Evolutionary conservation across 768 basidiomycete genomes (phyloP).

Genomic region (Xerocomellus intermedius): DNA sequence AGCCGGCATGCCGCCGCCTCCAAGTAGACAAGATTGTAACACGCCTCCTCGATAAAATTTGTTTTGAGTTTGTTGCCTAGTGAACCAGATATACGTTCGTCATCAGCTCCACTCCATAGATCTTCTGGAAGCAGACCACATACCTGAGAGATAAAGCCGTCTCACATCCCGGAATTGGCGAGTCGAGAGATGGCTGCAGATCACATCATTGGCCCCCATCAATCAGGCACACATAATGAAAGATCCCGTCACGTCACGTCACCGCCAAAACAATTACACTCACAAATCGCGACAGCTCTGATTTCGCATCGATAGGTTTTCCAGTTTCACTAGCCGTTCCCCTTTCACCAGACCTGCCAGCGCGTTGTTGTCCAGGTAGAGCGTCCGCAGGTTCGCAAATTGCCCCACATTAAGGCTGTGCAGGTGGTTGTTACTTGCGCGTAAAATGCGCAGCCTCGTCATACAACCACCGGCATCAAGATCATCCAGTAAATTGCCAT

Average conservation of each 20-base stretch:
- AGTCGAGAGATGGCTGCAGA: slow-evolving; percentile 41
- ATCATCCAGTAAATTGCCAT: slow-evolving; percentile 64
- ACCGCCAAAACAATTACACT: slow-evolving; percentile 38
- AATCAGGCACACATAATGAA: slow-evolving; percentile 38
- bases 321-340: slow-evolving; percentile 65
- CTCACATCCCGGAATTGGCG: slow-evolving; percentile 89
- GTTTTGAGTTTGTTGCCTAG: slow-evolving; percentile 69
- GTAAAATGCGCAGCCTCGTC: slow-evolving; percentile 76
- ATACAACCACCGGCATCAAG: slow-evolving; percentile 56
- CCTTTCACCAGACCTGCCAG: slow-evolving; percentile 52
- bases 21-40: slow-evolving; percentile 89
- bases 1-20: slow-evolving; percentile 89
- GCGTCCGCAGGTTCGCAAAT: slow-evolving; percentile 75
- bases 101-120: slow-evolving; percentile 13
- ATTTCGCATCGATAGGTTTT: slow-evolving; percentile 89
- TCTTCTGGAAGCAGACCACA: slow-evolving; percentile 33
- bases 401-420: slow-evolving; percentile 58
- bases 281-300: slow-evolving; percentile 76
- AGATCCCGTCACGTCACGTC: slow-evolving; percentile 37
- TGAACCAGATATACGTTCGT: slow-evolving; percentile 25
- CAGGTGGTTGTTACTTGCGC: slow-evolving; percentile 80
- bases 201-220: slow-evolving; percentile 34
- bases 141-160: slow-evolving; percentile 92
- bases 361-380: slow-evolving; percentile 88
- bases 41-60: slow-evolving; percentile 66